phyloP scores from a whole-genome alignment of 768 basidiomycete genomes.

The Panaeolus cyanescens region DNA sequence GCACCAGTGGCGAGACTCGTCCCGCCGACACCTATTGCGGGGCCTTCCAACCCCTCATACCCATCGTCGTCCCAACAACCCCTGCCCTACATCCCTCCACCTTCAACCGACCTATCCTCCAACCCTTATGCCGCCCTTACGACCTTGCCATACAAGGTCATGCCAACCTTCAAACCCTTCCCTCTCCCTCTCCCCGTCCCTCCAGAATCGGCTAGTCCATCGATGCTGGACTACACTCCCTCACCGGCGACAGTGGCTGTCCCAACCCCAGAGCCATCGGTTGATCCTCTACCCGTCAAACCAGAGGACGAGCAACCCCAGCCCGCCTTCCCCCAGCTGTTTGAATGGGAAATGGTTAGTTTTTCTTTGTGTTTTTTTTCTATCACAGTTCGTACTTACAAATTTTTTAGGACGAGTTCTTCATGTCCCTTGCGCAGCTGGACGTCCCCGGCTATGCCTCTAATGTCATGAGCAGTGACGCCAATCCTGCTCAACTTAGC shows the following conservation, averaged over 20 bases:
- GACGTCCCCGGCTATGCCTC: not conserved
- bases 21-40: not conserved
- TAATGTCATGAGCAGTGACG: not conserved
- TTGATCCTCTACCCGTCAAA: not conserved
- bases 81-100: not conserved
- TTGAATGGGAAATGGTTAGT: not conserved
- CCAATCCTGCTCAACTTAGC: not conserved
- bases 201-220: not conserved
- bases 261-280: not conserved
- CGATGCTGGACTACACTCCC: not conserved
- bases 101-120: not conserved
- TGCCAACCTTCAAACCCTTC: not conserved
- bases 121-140: not conserved
- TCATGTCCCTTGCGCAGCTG: not conserved
- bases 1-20: not conserved
- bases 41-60: not conserved
- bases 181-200: not conserved
- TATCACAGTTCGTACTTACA: too few relatives aligned
- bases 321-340: not conserved
- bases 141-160: not conserved
- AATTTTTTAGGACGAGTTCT: not conserved
- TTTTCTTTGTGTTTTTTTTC: not conserved
- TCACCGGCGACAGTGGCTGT: not conserved
- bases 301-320: not conserved
- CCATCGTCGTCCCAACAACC: not conserved